phyloP scores from a whole-genome alignment of 2,329 filamentous ascomycete species.

The Cladosporium oxysporum region DNA sequence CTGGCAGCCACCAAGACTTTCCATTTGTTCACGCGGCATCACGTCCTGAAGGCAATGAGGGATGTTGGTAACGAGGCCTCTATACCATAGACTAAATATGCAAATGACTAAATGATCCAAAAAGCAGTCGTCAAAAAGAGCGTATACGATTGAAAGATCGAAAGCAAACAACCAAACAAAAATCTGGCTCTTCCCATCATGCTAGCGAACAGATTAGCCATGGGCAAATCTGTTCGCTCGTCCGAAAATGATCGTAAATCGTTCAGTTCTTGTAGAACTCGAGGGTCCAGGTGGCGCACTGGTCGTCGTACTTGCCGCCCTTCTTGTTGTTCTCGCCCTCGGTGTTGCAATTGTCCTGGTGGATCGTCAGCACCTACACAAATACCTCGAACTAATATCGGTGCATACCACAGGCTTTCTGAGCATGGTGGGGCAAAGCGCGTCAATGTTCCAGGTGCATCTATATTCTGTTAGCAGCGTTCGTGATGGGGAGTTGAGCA shows the following conservation, averaged over 20 bases:
- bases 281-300: constrained; percentile 1
- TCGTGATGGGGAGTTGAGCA: no score
- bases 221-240: not conserved
- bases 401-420: not conserved
- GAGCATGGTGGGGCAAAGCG: not conserved
- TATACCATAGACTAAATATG: not conserved
- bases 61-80: not conserved
- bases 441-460: constrained; percentile 3
- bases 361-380: not conserved
- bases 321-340: constrained; percentile 7
- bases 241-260: not conserved
- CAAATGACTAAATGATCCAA: not conserved
- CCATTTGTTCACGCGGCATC: no score
- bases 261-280: not conserved
- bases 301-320: constrained; percentile 1
- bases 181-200: constrained; percentile 1
- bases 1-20: no score
- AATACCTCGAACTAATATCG: not conserved
- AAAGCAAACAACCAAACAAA: constrained; percentile 1
- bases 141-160: not conserved
- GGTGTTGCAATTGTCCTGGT: not conserved
- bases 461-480: not conserved
- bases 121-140: not conserved
- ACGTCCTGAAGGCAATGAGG: no score
- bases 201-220: not conserved